phyloP scores from a whole-genome alignment of 257 asterid genomes.

The Craterostigma plantagineum region DNA sequence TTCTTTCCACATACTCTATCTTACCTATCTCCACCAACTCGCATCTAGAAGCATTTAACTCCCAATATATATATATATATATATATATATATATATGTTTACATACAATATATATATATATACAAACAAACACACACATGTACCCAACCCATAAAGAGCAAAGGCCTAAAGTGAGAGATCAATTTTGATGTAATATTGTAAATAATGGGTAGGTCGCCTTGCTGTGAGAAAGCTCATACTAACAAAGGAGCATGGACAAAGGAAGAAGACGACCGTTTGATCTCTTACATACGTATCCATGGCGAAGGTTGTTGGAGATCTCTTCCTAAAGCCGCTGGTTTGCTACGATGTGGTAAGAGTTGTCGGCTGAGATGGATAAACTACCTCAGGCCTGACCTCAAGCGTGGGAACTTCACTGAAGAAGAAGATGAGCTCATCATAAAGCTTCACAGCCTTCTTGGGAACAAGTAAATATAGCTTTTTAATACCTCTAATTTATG shows the following conservation, averaged over 20 bases:
- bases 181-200: too few species aligned
- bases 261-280: conserved; percentile 83
- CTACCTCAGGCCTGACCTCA: conserved; percentile 80
- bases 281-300: conserved; percentile 58
- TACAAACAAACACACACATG: conserved; percentile 3
- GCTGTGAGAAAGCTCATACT: conserved; percentile 96
- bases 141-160: neutral
- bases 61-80: conserved; percentile 2
- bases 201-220: conserved; percentile 87
- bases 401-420: conserved; percentile 79
- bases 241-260: conserved; percentile 98
- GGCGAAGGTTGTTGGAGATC: conserved; percentile 97
- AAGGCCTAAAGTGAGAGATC: neutral
- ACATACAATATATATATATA: conserved; percentile 4
- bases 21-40: conserved; percentile 61
- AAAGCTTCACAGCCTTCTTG: conserved; percentile 82
- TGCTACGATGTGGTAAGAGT: conserved; percentile 88
- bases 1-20: too few species aligned
- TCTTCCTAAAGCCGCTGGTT: conserved; percentile 84
- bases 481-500: too few species aligned
- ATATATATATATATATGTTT: neutral
- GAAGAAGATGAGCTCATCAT: conserved; percentile 89
- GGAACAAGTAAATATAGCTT: conserved; percentile 54
- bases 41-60: conserved; percentile 64
- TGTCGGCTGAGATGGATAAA: conserved; percentile 95